These are phyloP conservation scores for Paradendryphiella salina DNA, from an alignment of 2,329 filamentous ascomycete species.

Conservation along the genomic window DNA sequence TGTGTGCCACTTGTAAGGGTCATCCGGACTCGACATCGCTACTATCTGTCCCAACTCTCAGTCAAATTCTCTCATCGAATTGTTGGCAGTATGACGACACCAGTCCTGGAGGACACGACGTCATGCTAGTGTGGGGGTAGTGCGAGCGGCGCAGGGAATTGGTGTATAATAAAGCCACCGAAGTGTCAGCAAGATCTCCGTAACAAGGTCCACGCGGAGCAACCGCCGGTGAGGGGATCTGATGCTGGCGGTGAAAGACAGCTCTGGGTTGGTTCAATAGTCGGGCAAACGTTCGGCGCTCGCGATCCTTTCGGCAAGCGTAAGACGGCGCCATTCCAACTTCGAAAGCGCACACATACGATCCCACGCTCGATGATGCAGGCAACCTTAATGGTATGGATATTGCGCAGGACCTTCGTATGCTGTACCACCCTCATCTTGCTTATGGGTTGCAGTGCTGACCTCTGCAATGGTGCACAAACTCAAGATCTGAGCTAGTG, in stretches of 20 bases:
- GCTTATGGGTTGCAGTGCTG: conserved; percentile 14
- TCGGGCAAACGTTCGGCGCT: conserved; percentile 15
- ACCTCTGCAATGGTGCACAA: conserved; percentile 13
- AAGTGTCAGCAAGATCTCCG: conserved; percentile 5
- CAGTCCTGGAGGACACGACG: background rate
- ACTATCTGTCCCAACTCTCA: background rate
- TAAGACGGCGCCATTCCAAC: conserved; percentile 14
- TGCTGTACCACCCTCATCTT: conserved; percentile 17
- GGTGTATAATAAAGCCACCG: background rate
- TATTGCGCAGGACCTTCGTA: conserved; percentile 4
- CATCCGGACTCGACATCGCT: background rate
- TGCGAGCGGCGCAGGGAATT: background rate
- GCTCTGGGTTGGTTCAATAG: conserved; percentile 15
- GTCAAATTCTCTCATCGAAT: background rate
- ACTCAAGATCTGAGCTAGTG: conserved; percentile 18
- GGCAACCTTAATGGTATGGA: conserved; percentile 1
- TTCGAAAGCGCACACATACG: conserved; percentile 9
- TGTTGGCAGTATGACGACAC: conserved; percentile 4
- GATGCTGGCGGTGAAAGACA: conserved; percentile 10
- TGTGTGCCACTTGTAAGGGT: background rate
- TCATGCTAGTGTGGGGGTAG: conserved; percentile 10
- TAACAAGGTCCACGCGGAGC: conserved; percentile 1
- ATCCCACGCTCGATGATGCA: conserved; percentile 18
- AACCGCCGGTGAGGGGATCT: conserved; percentile 5
- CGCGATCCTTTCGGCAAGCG: conserved; percentile 16